phyloP scores from a whole-genome alignment of 768 basidiomycete genomes.

The Phlebiopsis gigantea region DNA sequence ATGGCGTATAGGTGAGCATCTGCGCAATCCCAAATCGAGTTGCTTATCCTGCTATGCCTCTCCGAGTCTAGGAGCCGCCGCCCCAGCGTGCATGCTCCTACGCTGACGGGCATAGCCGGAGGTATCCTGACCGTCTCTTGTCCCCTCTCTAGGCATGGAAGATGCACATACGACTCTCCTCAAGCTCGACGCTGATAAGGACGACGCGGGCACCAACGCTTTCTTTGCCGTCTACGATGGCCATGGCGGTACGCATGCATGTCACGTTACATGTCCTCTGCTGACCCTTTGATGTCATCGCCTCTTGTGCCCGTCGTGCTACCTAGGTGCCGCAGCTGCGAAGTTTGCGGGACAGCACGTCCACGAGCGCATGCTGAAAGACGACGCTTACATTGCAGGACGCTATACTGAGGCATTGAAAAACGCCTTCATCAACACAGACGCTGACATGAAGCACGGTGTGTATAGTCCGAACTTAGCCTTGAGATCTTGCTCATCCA shows the following conservation, averaged over 20 bases:
- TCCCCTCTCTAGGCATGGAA: conserved; percentile 79
- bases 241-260: conserved; percentile 71
- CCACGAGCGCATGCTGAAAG: conserved; percentile 68
- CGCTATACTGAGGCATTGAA: conserved; percentile 79
- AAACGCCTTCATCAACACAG: conserved; percentile 86
- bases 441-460: conserved; percentile 90
- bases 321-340: conserved; percentile 74
- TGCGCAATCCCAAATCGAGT: background rate
- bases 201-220: conserved; percentile 44
- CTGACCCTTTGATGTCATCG: background rate
- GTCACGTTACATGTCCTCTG: background rate
- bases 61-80: background rate
- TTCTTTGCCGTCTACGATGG: conserved; percentile 99
- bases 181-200: conserved; percentile 50
- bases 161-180: conserved; percentile 83
- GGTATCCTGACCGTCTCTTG: background rate
- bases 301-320: background rate
- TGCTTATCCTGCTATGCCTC: background rate
- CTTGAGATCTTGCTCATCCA: conserved; percentile 15
- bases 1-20: conserved; percentile 90
- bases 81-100: background rate
- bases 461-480: conserved; percentile 21
- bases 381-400: conserved; percentile 64
- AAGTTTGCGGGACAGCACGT: conserved; percentile 82
- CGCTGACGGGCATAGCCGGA: conserved; percentile 16